These are phyloP conservation scores for Galeopsis tetrahit DNA, from an alignment of 257 asterid genomes.

Conservation along the genomic window DNA sequence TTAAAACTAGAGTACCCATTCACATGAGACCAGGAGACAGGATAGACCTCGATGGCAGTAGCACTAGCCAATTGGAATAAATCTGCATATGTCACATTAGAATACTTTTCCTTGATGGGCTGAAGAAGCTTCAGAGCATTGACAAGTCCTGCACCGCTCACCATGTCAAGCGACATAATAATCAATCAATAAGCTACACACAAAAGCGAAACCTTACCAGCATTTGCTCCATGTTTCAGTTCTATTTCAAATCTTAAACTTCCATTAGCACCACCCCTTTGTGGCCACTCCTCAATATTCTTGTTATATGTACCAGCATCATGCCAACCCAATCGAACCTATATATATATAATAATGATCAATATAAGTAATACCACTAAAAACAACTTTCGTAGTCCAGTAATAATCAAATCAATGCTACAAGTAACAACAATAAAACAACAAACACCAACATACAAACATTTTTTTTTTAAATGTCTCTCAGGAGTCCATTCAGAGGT, in stretches of 20 bases:
- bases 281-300: conserved; percentile 90
- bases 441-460: background rate
- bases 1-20: conserved; percentile 7
- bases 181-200: conserved; percentile 9
- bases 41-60: conserved; percentile 83
- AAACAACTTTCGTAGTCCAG: background rate
- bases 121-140: conserved; percentile 95
- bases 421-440: background rate
- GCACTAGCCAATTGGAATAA: conserved; percentile 98
- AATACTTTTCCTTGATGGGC: conserved; percentile 92
- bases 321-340: conserved; percentile 99
- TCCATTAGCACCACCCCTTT: conserved; percentile 97
- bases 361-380: background rate
- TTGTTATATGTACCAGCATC: conserved; percentile 97
- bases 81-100: conserved; percentile 84
- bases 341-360: conserved; percentile 23
- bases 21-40: conserved; percentile 18
- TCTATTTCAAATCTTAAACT: conserved; percentile 93
- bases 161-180: conserved; percentile 43
- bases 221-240: conserved; percentile 94
- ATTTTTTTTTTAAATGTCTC: conserved; percentile 9
- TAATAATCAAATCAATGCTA: background rate
- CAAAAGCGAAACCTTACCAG: conserved; percentile 55
- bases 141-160: conserved; percentile 73
- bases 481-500: background rate